Percentiles rank a stretch among this genome's conserved stretches.
phyloP scores from a whole-genome alignment of 2,329 filamentous ascomycete genomes.

The Trichoderma pleuroti region DNA sequence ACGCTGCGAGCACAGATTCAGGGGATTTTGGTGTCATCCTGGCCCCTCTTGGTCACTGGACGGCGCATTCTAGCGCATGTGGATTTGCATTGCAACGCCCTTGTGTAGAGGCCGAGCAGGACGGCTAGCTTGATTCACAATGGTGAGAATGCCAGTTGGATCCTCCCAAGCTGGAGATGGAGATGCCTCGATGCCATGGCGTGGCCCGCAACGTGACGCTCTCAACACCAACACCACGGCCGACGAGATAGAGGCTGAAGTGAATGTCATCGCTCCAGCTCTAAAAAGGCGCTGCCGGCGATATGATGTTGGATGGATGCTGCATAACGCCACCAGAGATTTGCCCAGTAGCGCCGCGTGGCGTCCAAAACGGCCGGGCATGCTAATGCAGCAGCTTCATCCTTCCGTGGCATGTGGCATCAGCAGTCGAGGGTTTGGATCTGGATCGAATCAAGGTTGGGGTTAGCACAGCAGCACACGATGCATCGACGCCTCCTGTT shows the following conservation, averaged over 20 bases:
- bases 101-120: not conserved
- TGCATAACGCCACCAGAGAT: constrained; percentile 1
- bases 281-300: not conserved
- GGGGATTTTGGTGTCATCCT: constrained; percentile 10
- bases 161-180: not conserved
- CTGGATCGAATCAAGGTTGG: not conserved
- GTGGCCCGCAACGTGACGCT: not conserved
- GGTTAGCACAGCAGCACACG: not conserved
- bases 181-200: too few relatives aligned
- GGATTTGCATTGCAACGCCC: not conserved
- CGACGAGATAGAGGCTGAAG: not conserved
- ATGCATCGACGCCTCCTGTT: constrained; percentile 14
- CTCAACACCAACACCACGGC: not conserved
- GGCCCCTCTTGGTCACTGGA: not conserved
- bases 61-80: constrained; percentile 6
- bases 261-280: not conserved
- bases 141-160: not conserved
- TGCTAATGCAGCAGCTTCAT: constrained; percentile 7
- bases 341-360: constrained; percentile 1
- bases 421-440: not conserved
- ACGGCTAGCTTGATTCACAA: not conserved
- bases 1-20: not conserved
- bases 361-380: not conserved
- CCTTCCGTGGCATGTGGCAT: not conserved
- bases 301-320: not conserved